A percentile compares a stretch with the other conserved stretches of the same genome.
Conservation (phyloP, 192 early-diverging fungal species). For the Coemansia sp. region DNA sequence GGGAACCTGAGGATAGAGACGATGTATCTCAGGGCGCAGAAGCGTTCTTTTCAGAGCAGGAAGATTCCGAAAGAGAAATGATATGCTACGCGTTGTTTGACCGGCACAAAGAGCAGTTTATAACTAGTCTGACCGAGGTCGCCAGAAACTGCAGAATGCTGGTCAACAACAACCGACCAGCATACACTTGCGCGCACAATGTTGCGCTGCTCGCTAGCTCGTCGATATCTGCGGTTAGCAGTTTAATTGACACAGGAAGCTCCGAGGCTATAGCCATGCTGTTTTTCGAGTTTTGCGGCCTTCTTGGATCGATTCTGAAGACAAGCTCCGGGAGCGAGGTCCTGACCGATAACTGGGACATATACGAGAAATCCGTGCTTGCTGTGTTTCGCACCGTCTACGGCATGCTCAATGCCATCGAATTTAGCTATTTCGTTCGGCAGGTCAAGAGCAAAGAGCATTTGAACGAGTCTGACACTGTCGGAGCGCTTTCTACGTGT, state of each 20-base stretch:
- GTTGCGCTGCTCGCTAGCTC: constrained; percentile 33
- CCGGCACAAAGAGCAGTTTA: constrained; percentile 23
- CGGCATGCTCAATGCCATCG: constrained; percentile 45
- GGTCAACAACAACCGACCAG: constrained; percentile 37
- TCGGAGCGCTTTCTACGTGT: constrained; percentile 39
- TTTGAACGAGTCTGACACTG: constrained; percentile 40
- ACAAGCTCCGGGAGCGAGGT: constrained; percentile 16
- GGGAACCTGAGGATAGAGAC: not conserved
- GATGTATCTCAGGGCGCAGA: not conserved
- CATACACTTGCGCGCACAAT: constrained; percentile 34
- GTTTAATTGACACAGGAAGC: constrained; percentile 5
- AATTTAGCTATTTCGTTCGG: constrained; percentile 39
- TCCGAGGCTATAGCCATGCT: constrained; percentile 37
- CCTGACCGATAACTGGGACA: constrained; percentile 9
- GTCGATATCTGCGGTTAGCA: constrained; percentile 20
- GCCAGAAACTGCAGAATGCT: constrained; percentile 41
- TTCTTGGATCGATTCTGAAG: constrained; percentile 43
- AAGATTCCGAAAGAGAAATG: constrained; percentile 34
- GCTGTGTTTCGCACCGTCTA: constrained; percentile 40
- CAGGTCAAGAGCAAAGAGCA: constrained; percentile 23
- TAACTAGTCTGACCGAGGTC: constrained; percentile 21
- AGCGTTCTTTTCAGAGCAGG: constrained; percentile 3
- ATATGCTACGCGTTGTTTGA: constrained; percentile 41
- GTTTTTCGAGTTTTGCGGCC: constrained; percentile 45
- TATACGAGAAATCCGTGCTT: constrained; percentile 24